Percentiles rank a stretch among this genome's conserved stretches.
phyloP scores from a whole-genome alignment of 805 yeast species.

The Zygotorulaspora chibaensis region DNA sequence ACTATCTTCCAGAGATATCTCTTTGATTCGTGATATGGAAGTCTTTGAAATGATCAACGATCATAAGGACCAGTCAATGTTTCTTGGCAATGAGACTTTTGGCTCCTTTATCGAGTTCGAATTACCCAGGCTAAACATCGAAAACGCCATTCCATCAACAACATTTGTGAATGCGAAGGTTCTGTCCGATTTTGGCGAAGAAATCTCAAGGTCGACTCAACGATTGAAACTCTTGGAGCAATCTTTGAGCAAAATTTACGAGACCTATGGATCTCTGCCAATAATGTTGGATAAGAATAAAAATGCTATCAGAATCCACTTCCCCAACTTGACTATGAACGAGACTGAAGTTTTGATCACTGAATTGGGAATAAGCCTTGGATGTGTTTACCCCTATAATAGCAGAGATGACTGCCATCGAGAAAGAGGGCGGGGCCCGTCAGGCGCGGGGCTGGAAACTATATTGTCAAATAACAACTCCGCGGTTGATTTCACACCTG shows the following conservation, averaged over 20 bases:
- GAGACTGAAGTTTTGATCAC: conserved; percentile 53
- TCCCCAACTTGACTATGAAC: conserved; percentile 63
- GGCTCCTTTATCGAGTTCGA: conserved; percentile 60
- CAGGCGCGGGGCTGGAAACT: conserved; percentile 2
- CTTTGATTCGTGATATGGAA: conserved; percentile 21
- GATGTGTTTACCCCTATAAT: conserved; percentile 44
- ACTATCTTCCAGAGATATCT: conserved; percentile 7
- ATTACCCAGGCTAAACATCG: conserved; percentile 37
- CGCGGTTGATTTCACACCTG: conserved; percentile 2
- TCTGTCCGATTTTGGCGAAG: conserved; percentile 37
- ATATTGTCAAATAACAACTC: conserved; percentile 6
- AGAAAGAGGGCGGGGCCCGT: not conserved
- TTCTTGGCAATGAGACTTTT: conserved; percentile 13
- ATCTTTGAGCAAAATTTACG: conserved; percentile 44
- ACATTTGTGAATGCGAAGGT: conserved; percentile 44
- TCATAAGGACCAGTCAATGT: conserved; percentile 19
- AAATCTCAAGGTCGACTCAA: conserved; percentile 37
- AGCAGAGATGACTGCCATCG: not conserved
- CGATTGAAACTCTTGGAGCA: conserved; percentile 42
- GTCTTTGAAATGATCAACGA: conserved; percentile 29
- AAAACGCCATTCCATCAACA: conserved; percentile 36
- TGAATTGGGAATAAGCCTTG: conserved; percentile 58
- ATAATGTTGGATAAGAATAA: conserved; percentile 43
- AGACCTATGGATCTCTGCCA: conserved; percentile 61
- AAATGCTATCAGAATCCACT: conserved; percentile 47